Evolutionary conservation across 331 rosid species (phyloP).

Genomic region (Phaseolus coccineus): DNA sequence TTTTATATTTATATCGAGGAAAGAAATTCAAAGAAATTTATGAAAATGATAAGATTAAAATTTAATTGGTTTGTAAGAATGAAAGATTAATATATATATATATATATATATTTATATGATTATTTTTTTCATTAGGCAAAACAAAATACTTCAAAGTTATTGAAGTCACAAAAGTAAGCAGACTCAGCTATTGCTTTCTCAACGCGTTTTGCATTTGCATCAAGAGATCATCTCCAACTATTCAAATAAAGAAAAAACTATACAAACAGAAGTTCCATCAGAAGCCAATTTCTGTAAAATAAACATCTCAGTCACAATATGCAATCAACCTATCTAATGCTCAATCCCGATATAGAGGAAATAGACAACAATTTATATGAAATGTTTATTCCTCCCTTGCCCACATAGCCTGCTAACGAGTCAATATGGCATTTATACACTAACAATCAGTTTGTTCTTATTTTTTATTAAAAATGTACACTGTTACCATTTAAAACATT

Average conservation of each 20-base stretch:
- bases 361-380: not conserved
- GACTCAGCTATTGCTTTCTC: conserved; percentile 80
- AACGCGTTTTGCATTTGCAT: conserved; percentile 83
- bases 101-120: not conserved
- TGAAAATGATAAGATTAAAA: no score
- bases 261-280: conserved; percentile 28
- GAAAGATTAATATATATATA: no score
- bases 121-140: not conserved
- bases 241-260: conserved; percentile 34
- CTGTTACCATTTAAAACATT: not conserved
- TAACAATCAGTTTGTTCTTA: conserved; percentile 19
- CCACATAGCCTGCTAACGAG: not conserved
- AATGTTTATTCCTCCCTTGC: not conserved
- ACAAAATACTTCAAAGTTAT: conserved; percentile 3
- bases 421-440: conserved; percentile 7
- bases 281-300: conserved; percentile 31
- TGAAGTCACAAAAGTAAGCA: conserved; percentile 48
- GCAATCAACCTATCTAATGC: not conserved
- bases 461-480: conserved; percentile 10
- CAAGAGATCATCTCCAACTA: conserved; percentile 79
- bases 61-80: no score
- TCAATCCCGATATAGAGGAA: conserved; percentile 1
- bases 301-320: conserved; percentile 23
- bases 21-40: no score
- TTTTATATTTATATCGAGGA: no score